phyloP scores from a whole-genome alignment of 1,284 basidiomycete genomes.

The Cutaneotrichosporon dermatis region DNA sequence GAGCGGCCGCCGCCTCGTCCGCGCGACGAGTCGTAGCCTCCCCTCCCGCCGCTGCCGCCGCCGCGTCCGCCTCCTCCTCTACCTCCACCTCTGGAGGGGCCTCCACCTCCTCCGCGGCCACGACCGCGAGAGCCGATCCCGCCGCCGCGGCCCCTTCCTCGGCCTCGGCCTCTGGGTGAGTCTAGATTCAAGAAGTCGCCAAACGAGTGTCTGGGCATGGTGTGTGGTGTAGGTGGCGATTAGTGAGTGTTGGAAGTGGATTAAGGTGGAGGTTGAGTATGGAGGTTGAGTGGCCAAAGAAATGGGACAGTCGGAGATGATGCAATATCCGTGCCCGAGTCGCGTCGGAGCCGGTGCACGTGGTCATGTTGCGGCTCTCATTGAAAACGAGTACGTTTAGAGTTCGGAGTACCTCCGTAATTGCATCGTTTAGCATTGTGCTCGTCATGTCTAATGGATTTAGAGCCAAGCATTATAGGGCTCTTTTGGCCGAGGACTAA shows the following conservation, averaged over 20 bases:
- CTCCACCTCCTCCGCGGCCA: constrained; percentile 26
- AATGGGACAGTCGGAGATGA: background rate
- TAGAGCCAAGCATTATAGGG: no score
- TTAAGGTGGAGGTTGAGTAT: background rate
- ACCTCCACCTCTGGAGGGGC: constrained; percentile 18
- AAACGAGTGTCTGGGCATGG: constrained; percentile 30
- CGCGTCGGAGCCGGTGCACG: background rate
- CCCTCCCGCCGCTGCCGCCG: constrained; percentile 12
- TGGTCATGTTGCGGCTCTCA: background rate
- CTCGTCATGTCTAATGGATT: no score
- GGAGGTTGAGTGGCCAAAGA: background rate
- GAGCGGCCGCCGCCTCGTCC: constrained; percentile 16
- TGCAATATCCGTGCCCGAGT: background rate
- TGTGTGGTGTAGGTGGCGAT: background rate
- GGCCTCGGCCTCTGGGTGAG: constrained; percentile 15
- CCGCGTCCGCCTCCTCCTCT: constrained; percentile 1
- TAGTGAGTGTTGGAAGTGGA: background rate
- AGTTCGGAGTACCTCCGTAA: background rate
- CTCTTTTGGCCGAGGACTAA: no score
- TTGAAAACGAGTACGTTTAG: background rate
- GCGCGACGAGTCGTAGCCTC: constrained; percentile 7
- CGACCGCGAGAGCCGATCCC: constrained; percentile 21
- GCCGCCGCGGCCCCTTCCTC: constrained; percentile 19
- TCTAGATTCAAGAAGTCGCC: constrained; percentile 35
- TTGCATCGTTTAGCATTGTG: background rate